phyloP scores from a whole-genome alignment of 2,329 filamentous ascomycete species.

The Coniochaeta prunicola region DNA sequence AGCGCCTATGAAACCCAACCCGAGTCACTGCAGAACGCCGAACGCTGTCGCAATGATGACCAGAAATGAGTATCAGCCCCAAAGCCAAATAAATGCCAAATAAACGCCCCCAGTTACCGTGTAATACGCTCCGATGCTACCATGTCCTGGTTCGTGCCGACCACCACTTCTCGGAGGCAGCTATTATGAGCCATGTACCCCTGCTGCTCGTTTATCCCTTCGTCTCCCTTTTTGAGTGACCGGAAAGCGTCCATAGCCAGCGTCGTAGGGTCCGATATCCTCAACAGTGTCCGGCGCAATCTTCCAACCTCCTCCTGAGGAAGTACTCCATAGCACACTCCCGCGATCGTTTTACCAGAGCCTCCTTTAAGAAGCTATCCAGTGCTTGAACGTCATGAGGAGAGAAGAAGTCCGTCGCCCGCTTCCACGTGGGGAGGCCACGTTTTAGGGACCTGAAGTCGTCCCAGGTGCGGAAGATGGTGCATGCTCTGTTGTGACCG shows the following conservation, averaged over 20 bases:
- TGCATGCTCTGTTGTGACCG: constrained; percentile 22
- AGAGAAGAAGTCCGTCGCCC: constrained; percentile 4
- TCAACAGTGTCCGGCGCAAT: constrained; percentile 13
- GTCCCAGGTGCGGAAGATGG: constrained; percentile 18
- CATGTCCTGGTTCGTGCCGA: neutral
- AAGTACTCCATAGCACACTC: constrained; percentile 18
- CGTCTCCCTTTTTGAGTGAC: neutral
- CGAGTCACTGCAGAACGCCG: neutral
- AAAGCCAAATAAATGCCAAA: neutral
- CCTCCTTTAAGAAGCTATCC: constrained; percentile 12
- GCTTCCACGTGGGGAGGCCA: constrained; percentile 3
- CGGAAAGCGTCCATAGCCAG: no score
- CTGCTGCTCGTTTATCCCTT: neutral
- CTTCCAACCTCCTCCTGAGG: constrained; percentile 19
- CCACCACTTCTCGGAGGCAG: neutral
- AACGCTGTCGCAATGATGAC: neutral
- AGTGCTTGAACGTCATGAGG: constrained; percentile 10
- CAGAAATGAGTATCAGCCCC: neutral
- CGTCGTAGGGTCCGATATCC: neutral
- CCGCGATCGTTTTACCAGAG: constrained; percentile 8
- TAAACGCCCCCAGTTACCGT: neutral
- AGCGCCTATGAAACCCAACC: neutral
- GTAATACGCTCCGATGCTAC: neutral
- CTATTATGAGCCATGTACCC: neutral
- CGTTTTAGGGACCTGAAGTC: constrained; percentile 16